Percentiles rank a stretch among this genome's conserved stretches.
phyloP scores from a whole-genome alignment of 352 stramenopile species.

The Pythium chondricola region DNA sequence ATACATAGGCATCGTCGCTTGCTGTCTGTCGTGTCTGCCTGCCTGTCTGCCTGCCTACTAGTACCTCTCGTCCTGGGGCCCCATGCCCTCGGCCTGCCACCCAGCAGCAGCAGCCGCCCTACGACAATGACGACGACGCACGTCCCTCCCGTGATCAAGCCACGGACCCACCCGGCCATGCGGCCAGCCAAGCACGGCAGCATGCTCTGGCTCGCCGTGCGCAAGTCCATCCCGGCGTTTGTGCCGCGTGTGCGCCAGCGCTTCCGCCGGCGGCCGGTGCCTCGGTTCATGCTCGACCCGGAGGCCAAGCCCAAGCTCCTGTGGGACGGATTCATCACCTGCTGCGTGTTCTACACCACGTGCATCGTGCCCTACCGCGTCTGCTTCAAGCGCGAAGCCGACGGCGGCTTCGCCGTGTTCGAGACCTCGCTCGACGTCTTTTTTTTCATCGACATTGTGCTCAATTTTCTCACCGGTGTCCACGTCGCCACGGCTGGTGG shows the following conservation, averaged over 20 bases:
- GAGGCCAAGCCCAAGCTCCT: slow-evolving; percentile 43
- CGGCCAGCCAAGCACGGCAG: slow-evolving; percentile 37
- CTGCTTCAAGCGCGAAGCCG: slow-evolving; percentile 63
- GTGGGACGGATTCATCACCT: slow-evolving; percentile 62
- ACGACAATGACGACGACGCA: slow-evolving; percentile 2
- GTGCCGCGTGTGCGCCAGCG: slow-evolving; percentile 28
- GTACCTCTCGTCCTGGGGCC: too few species aligned
- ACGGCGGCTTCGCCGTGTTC: slow-evolving; percentile 32
- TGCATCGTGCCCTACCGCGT: slow-evolving; percentile 70
- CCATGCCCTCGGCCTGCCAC: too few species aligned
- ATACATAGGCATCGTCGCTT: too few species aligned
- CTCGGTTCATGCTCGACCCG: slow-evolving; percentile 57
- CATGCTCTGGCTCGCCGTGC: slow-evolving; percentile 42
- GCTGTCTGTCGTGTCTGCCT: too few species aligned
- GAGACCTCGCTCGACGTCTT: slow-evolving; percentile 62
- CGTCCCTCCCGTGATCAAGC: too few species aligned
- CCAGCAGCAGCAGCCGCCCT: too few species aligned
- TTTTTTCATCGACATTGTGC: slow-evolving; percentile 68
- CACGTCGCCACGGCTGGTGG: slow-evolving; percentile 50
- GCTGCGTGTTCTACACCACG: slow-evolving; percentile 73
- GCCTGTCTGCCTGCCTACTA: too few species aligned
- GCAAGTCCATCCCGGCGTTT: slow-evolving; percentile 48
- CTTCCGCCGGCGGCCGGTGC: slow-evolving; percentile 21
- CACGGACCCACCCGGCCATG: too few species aligned
- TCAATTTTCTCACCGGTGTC: slow-evolving; percentile 78